Base-by-base conservation (phyloP, 306 rosid genomes). In the Arachis stenosperma region DNA sequence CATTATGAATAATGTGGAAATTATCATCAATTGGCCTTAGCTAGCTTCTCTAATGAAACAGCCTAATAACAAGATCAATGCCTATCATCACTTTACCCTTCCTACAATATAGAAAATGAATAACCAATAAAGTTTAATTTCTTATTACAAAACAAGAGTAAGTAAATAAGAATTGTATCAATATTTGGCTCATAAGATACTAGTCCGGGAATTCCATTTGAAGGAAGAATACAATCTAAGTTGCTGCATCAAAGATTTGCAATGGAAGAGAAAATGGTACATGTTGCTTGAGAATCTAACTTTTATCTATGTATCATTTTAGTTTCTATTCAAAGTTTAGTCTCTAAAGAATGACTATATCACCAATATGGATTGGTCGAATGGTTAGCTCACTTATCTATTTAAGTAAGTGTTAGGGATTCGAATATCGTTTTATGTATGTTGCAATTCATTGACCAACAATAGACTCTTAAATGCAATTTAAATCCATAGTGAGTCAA, bases 1-100 rank as follows among this genome's bases (percentile, higher is more conserved):
- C 43, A 67, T 77, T 36, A 57, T 68, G 36, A 77, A 76, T 67
- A 47, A 73, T 54, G 69, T 17, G 8, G 50, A 41, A 59, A 51
- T 17, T 77, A 41, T 40, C 69, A 47, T 50, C 47, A 42, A 9
- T 36, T 47, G 13, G 43, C 27, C 29, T 14, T 44, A 27, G 4
- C 8, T 44, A 11, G 3, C 9, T 9, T 43, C 52, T 47, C n/a
- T 47, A 3, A 47, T 47, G 52, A 47, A 47, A 47, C 12, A 47
- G 52, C 52, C 52, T 5, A 51, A 51, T 51, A 22, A 13, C 11
- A 22, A 1, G 27, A 51, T 67, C 59, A 67, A 50, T 30, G n/a
- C 13, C 46, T 50, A 37, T 2, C 27, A 30, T 33, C 62, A 57
- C 62, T 8, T 57, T 27, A 13, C 62, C 29, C 3, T 6, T 33